These are phyloP conservation scores for Medicago truncatula DNA, from an alignment of 306 rosid genomes.

Conservation along the genomic window MtrunA17r5.0-ANR NC_053049.1:37830501-37831000, in stretches of 20 bases:
- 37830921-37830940: too few species aligned
- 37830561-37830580: constrained; percentile 48
- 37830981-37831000: too few species aligned
- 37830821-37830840: too few species aligned
- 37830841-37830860: too few species aligned
- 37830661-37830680: constrained; percentile 44
- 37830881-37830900: too few species aligned
- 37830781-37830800: too few species aligned
- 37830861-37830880: too few species aligned
- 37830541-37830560: constrained; percentile 71
- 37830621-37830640: constrained; percentile 40
- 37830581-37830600: constrained; percentile 15
- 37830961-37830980: too few species aligned
- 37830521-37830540: constrained; percentile 99
- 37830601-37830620: constrained; percentile 45
- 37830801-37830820: too few species aligned
- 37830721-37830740: not conserved
- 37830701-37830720: constrained; percentile 3
- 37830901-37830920: too few species aligned
- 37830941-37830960: too few species aligned
- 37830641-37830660: constrained; percentile 37
- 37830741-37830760: not conserved
- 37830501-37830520: constrained; percentile 91
- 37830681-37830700: constrained; percentile 41
- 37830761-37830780: not conserved